Percentiles rank a stretch among this genome's conserved stretches.
phyloP scores from a whole-genome alignment of 73 alveolate genomes.

The Uronychia binucleata region DNA sequence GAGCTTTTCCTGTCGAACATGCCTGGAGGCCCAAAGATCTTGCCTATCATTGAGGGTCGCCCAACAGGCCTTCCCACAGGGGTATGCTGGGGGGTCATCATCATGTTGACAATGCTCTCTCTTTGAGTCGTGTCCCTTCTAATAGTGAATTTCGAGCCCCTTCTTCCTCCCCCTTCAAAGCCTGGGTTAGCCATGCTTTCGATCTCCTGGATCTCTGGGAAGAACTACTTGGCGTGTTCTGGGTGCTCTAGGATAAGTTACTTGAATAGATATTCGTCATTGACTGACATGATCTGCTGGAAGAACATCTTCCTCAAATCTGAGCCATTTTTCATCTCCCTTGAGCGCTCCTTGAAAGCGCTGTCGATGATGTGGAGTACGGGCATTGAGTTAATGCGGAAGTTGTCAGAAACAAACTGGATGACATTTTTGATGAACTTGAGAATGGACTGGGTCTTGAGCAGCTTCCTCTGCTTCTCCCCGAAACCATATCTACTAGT shows the following conservation, averaged over 20 bases:
- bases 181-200: no score
- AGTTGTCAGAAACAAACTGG: background rate
- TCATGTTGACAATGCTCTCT: background rate
- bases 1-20: background rate
- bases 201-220: background rate
- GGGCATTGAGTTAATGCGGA: background rate
- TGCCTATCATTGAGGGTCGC: background rate
- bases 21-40: background rate
- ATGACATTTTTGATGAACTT: background rate
- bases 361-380: background rate
- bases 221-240: background rate
- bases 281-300: background rate
- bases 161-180: no score
- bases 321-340: background rate
- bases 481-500: background rate
- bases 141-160: background rate
- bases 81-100: background rate
- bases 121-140: background rate
- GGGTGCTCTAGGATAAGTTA: background rate
- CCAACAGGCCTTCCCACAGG: background rate
- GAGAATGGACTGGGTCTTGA: background rate
- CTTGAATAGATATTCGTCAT: background rate
- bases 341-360: background rate
- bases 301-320: background rate
- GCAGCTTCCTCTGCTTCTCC: background rate